phyloP scores from a whole-genome alignment of 2,329 filamentous ascomycete genomes.

The Ophiostoma novo-ulmi region DNA sequence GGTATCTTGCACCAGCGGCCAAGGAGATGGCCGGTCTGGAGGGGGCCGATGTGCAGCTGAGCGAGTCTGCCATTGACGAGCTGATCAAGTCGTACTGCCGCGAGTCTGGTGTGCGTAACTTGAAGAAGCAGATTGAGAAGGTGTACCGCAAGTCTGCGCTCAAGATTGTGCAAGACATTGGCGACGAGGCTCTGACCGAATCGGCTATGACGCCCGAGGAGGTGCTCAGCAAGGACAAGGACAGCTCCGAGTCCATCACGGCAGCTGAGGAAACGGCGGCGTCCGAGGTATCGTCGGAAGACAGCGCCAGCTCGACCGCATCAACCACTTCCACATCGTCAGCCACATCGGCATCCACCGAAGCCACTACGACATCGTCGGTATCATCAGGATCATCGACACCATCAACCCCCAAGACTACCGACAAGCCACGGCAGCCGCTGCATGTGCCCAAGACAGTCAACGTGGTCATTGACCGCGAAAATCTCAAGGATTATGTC shows the following conservation, averaged over 20 bases:
- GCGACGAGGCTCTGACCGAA: constrained; percentile 71
- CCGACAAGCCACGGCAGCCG: constrained; percentile 66
- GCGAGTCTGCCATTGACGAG: constrained; percentile 84
- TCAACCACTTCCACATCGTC: constrained; percentile 16
- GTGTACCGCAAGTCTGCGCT: constrained; percentile 95
- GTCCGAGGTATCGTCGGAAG: constrained; percentile 31
- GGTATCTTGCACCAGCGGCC: constrained; percentile 87
- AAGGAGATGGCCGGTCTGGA: constrained; percentile 89
- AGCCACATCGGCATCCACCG: background rate
- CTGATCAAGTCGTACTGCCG: constrained; percentile 98
- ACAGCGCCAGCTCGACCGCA: constrained; percentile 16
- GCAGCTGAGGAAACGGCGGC: constrained; percentile 42
- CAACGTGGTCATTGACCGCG: constrained; percentile 78
- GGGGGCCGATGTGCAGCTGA: constrained; percentile 81
- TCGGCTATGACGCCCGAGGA: constrained; percentile 62
- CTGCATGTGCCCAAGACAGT: constrained; percentile 82
- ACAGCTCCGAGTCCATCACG: constrained; percentile 39
- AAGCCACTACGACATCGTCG: constrained; percentile 32
- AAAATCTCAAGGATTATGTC: constrained; percentile 93
- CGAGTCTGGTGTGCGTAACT: constrained; percentile 91
- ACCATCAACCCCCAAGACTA: constrained; percentile 44
- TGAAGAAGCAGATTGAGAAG: constrained; percentile 99
- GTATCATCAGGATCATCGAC: constrained; percentile 31
- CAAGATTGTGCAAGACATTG: constrained; percentile 93
- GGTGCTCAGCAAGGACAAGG: constrained; percentile 16